Evolutionary conservation across 2,329 filamentous ascomycete genomes (phyloP).

Genomic region (Cyanodermella asteris): DNA sequence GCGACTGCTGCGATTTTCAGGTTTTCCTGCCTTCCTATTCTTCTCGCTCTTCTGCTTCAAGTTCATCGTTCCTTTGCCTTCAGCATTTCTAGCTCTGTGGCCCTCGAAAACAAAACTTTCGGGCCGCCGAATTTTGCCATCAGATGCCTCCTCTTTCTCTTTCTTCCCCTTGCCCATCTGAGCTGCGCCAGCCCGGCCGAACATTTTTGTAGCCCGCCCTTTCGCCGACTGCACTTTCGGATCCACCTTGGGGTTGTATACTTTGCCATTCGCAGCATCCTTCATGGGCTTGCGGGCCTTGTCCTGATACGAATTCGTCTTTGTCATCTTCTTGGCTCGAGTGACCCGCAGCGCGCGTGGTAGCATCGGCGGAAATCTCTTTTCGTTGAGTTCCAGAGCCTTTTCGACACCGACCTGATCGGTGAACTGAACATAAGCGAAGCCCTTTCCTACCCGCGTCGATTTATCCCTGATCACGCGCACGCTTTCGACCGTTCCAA

Average conservation of each 20-base stretch:
- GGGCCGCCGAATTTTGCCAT: conserved; percentile 1
- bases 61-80: conserved; percentile 3
- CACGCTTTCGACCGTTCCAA: conserved; percentile 75
- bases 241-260: conserved; percentile 51
- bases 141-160: conserved; percentile 2
- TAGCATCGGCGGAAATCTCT: conserved; percentile 88
- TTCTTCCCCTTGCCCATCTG: conserved; percentile 20
- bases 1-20: conserved; percentile 6
- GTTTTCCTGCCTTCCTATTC: conserved; percentile 6
- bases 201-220: conserved; percentile 51
- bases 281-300: conserved; percentile 9
- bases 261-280: conserved; percentile 13
- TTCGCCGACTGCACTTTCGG: conserved; percentile 47
- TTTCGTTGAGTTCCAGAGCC: conserved; percentile 70
- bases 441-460: conserved; percentile 85
- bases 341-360: conserved; percentile 69
- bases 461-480: conserved; percentile 74
- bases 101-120: conserved; percentile 7
- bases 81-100: conserved; percentile 5
- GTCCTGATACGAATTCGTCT: conserved; percentile 7
- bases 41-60: conserved; percentile 1
- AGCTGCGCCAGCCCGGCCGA: conserved; percentile 45
- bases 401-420: conserved; percentile 75
- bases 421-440: conserved; percentile 93
- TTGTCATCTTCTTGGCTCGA: conserved; percentile 47